Percentiles rank a stretch among this genome's conserved stretches.
phyloP scores from a whole-genome alignment of 352 stramenopile genomes.

The Sclerospora graminicola region DNA sequence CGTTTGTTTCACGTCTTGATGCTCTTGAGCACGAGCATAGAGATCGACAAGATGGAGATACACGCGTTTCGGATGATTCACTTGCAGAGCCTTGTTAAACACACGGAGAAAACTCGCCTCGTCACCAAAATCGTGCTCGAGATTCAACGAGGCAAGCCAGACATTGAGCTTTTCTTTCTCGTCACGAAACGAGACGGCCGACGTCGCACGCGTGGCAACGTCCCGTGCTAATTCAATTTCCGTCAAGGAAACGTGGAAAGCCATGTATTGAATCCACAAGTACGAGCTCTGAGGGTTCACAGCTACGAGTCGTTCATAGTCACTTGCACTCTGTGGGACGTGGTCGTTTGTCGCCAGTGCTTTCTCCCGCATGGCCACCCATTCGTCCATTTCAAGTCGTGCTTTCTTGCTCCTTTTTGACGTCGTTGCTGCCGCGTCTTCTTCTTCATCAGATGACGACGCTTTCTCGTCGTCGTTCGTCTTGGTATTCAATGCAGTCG shows the following conservation, averaged over 20 bases:
- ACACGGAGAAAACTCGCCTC: constrained; percentile 84
- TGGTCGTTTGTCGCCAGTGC: constrained; percentile 88
- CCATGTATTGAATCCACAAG: constrained; percentile 98
- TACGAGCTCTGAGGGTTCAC: constrained; percentile 92
- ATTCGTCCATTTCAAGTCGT: constrained; percentile 88
- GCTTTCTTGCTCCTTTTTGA: constrained; percentile 86
- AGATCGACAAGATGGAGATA: constrained; percentile 93
- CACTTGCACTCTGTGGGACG: constrained; percentile 86
- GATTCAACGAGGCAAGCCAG: constrained; percentile 92
- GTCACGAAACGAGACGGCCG: constrained; percentile 91
- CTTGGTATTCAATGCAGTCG: constrained; percentile 48
- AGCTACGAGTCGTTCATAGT: constrained; percentile 93
- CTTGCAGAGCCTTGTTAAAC: constrained; percentile 86
- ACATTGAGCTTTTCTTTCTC: constrained; percentile 97
- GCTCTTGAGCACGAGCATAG: constrained; percentile 62
- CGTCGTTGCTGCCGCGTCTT: constrained; percentile 48
- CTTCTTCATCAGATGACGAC: constrained; percentile 41
- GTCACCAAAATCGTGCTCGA: constrained; percentile 95
- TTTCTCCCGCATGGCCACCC: constrained; percentile 89
- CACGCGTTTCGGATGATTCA: constrained; percentile 94
- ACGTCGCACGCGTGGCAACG: constrained; percentile 88
- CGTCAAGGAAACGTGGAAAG: constrained; percentile 92
- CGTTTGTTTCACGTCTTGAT: constrained; percentile 58
- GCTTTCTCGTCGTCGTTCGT: constrained; percentile 32
- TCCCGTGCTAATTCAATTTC: constrained; percentile 89